Evolutionary conservation across 2,329 filamentous ascomycete genomes (phyloP).

Genomic region (Kalmusia sp.): DNA sequence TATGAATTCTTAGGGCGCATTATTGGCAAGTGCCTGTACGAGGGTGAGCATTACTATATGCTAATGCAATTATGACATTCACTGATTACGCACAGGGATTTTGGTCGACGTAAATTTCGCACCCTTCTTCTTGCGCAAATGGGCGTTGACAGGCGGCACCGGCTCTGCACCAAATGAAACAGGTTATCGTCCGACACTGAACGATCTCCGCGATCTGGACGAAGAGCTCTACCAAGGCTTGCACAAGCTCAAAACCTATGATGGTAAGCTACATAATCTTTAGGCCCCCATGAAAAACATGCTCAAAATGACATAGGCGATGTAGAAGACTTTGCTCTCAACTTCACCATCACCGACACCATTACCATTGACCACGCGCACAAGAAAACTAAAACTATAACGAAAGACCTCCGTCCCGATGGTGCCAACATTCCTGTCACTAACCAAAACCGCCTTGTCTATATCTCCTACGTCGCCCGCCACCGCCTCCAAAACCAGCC

Average conservation of each 20-base stretch:
- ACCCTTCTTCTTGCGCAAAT: conserved; percentile 94
- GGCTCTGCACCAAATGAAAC: conserved; percentile 70
- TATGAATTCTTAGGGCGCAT: conserved; percentile 94
- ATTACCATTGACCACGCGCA: conserved; percentile 50
- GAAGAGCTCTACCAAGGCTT: conserved; percentile 90
- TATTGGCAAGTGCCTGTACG: conserved; percentile 95
- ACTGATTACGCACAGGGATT: conserved; percentile 62
- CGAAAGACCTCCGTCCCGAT: conserved; percentile 76
- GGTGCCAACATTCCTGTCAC: conserved; percentile 82
- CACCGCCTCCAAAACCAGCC: conserved; percentile 86
- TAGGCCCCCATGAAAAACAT: neutral
- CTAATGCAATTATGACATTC: neutral
- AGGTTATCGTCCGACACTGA: conserved; percentile 88
- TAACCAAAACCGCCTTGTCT: conserved; percentile 91
- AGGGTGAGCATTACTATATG: conserved; percentile 56
- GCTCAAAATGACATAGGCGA: conserved; percentile 56
- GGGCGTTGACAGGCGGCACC: conserved; percentile 76
- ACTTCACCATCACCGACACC: conserved; percentile 86
- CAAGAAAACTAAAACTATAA: conserved; percentile 65
- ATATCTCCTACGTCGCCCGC: conserved; percentile 88
- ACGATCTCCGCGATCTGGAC: conserved; percentile 92
- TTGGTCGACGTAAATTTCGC: conserved; percentile 92
- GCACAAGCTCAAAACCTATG: conserved; percentile 80
- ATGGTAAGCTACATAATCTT: conserved; percentile 45
- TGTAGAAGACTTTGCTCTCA: conserved; percentile 79